Conservation (phyloP, 768 basidiomycete species). For the Suillus placidus region DNA sequence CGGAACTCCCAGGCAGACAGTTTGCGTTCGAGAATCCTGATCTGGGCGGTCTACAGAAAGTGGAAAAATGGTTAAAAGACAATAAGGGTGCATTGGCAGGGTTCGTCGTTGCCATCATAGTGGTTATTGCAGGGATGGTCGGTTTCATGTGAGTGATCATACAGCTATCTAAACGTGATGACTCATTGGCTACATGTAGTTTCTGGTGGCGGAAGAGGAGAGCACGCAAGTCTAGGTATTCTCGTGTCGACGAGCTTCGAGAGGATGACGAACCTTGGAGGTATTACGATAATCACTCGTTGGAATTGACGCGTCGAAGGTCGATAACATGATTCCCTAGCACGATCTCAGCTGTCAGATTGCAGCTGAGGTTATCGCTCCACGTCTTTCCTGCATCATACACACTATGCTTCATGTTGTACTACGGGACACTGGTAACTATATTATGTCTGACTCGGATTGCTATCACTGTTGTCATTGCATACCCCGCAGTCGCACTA, state of each 20-base stretch:
- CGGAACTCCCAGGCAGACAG: constrained; percentile 41
- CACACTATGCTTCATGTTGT: neutral
- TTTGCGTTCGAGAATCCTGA: constrained; percentile 57
- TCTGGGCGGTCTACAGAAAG: constrained; percentile 47
- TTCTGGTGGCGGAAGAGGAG: constrained; percentile 33
- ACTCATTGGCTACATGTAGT: constrained; percentile 12
- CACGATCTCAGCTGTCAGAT: neutral
- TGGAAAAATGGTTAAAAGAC: constrained; percentile 44
- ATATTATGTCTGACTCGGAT: neutral
- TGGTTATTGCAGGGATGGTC: constrained; percentile 41
- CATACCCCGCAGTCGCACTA: neutral
- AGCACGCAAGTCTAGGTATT: constrained; percentile 25
- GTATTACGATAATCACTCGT: constrained; percentile 24
- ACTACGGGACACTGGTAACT: neutral
- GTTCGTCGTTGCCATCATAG: constrained; percentile 44
- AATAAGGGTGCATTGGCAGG: constrained; percentile 54
- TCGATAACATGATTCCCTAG: neutral
- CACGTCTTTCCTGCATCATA: neutral
- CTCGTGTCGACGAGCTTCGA: constrained; percentile 29
- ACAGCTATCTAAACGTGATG: neutral
- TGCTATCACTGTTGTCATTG: neutral
- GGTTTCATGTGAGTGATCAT: constrained; percentile 36
- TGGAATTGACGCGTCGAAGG: constrained; percentile 4
- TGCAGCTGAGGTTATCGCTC: neutral
- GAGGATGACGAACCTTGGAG: constrained; percentile 36